Conservation (phyloP, 75 land plant species). For the Cunninghamia lanceolata region DNA sequence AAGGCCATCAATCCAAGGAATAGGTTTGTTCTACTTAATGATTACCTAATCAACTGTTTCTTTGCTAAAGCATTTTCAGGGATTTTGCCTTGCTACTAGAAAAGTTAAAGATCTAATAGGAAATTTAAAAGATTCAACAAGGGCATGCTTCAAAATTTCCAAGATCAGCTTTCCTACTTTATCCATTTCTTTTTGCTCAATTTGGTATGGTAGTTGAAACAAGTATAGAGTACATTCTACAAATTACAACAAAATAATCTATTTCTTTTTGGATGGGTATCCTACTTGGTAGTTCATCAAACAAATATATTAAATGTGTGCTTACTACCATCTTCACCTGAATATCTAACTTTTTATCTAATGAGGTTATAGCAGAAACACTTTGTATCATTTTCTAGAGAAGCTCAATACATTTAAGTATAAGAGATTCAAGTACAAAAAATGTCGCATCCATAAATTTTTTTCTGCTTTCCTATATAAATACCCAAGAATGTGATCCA, state of each 20-base stretch:
- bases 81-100: neutral
- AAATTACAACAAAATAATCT: neutral
- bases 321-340: neutral
- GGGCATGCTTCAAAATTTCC: neutral
- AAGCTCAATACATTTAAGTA: neutral
- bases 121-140: neutral
- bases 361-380: neutral
- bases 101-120: neutral
- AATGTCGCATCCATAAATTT: neutral
- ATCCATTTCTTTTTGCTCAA: neutral
- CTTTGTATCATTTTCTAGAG: neutral
- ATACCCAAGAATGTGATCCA: neutral
- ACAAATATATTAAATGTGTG: neutral
- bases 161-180: neutral
- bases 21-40: neutral
- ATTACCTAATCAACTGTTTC: neutral
- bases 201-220: neutral
- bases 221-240: neutral
- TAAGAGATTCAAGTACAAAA: neutral
- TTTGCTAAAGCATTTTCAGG: neutral
- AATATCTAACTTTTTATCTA: neutral
- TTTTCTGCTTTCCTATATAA: no score
- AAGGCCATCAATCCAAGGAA: neutral
- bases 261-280: neutral
- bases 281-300: neutral